Conservation (phyloP, 148 eudicot genomes). For the Vaccinium vitisidaea region DNA sequence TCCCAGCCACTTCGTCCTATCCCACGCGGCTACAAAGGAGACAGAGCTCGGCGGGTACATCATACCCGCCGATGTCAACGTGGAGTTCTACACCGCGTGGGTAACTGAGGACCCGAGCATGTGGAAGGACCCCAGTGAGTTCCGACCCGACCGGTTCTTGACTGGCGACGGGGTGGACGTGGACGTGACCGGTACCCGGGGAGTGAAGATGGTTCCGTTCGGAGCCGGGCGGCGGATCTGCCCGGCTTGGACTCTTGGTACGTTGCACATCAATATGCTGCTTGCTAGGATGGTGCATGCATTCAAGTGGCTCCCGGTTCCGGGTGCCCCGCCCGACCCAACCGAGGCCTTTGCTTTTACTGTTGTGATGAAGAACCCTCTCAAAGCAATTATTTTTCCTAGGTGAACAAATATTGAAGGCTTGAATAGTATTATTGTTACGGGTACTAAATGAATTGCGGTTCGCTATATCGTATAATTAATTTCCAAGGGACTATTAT, state of each 20-base stretch:
- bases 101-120: slow-evolving; percentile 65
- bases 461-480: neutral
- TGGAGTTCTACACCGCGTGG: slow-evolving; percentile 94
- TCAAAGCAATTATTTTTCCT: slow-evolving; percentile 69
- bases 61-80: slow-evolving; percentile 58
- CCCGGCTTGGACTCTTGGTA: slow-evolving; percentile 81
- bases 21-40: slow-evolving; percentile 59
- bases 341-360: slow-evolving; percentile 96
- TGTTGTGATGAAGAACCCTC: slow-evolving; percentile 83
- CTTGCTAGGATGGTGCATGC: slow-evolving; percentile 87
- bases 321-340: slow-evolving; percentile 80
- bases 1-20: slow-evolving; percentile 85
- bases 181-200: slow-evolving; percentile 75
- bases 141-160: slow-evolving; percentile 76
- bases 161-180: slow-evolving; percentile 76
- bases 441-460: neutral
- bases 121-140: slow-evolving; percentile 68
- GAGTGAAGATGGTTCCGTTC: slow-evolving; percentile 75
- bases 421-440: neutral
- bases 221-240: slow-evolving; percentile 93
- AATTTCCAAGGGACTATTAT: neutral
- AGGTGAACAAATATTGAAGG: slow-evolving; percentile 29
- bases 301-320: slow-evolving; percentile 68
- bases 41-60: slow-evolving; percentile 81
- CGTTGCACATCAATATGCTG: slow-evolving; percentile 59